Conservation (phyloP, 148 eudicot genomes). For the Oxyria digyna region DNA sequence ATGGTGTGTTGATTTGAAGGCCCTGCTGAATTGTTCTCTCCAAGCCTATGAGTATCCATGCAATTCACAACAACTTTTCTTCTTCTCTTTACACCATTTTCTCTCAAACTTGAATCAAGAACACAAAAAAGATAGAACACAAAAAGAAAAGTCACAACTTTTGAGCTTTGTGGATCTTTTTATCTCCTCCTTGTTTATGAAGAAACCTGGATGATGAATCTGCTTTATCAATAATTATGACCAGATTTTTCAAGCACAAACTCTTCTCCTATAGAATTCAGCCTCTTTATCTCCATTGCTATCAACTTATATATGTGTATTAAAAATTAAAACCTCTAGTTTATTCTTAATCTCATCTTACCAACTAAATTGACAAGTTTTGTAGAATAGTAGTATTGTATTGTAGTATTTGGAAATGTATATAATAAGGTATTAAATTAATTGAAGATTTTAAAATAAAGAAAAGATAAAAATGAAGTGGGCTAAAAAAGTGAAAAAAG, state of each 20-base stretch:
- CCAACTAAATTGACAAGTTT: background rate
- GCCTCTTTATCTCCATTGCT: slow-evolving; percentile 11
- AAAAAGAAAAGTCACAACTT: background rate
- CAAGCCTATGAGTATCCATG: slow-evolving; percentile 80
- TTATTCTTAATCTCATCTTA: background rate
- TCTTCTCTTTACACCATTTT: slow-evolving; percentile 20
- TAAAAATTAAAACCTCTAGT: slow-evolving; percentile 12
- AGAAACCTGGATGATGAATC: slow-evolving; percentile 30
- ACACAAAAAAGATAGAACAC: background rate
- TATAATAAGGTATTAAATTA: background rate
- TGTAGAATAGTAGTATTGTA: background rate
- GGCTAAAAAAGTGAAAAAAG: background rate
- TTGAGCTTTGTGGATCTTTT: background rate
- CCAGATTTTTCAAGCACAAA: slow-evolving; percentile 20
- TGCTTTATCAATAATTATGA: slow-evolving; percentile 21
- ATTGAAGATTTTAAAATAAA: background rate
- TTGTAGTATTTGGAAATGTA: background rate
- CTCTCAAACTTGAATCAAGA: background rate
- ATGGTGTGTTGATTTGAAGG: slow-evolving; percentile 60
- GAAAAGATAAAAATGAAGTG: background rate
- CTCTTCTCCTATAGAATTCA: slow-evolving; percentile 18
- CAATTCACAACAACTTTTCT: slow-evolving; percentile 13
- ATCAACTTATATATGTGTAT: slow-evolving; percentile 22
- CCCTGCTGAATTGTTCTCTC: slow-evolving; percentile 44
- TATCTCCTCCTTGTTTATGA: slow-evolving; percentile 24